Conservation (phyloP, 306 rosid genomes). For the Vigna nakashimae region DNA sequence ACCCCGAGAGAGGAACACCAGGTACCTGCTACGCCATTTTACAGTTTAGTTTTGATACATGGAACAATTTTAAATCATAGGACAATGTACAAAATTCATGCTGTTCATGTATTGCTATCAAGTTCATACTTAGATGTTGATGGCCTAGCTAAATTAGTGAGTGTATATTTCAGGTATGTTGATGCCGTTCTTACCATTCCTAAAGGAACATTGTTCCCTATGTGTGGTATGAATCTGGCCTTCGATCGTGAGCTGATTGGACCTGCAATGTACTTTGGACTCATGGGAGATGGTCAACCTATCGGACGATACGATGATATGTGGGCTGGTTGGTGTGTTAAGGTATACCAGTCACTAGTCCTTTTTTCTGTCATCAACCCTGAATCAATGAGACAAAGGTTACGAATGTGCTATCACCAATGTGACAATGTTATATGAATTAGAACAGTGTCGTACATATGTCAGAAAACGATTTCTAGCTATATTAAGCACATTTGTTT, state of each 20-base stretch:
- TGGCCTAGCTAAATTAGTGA: neutral
- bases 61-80: too few species aligned
- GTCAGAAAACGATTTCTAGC: too few species aligned
- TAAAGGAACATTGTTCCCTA: constrained; percentile 83
- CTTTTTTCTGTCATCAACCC: neutral
- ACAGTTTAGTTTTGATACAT: too few species aligned
- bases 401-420: neutral
- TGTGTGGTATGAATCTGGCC: constrained; percentile 94
- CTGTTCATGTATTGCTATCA: neutral
- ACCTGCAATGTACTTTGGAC: constrained; percentile 96
- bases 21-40: constrained; percentile 45
- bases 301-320: constrained; percentile 90
- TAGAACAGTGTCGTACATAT: too few species aligned
- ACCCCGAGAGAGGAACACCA: constrained; percentile 83
- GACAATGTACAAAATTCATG: too few species aligned
- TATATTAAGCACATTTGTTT: too few species aligned
- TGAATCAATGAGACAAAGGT: neutral
- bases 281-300: constrained; percentile 97
- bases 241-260: constrained; percentile 86
- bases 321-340: constrained; percentile 98
- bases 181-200: constrained; percentile 89
- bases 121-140: neutral
- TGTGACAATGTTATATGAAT: neutral
- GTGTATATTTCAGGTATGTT: constrained; percentile 62
- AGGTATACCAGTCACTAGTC: constrained; percentile 55